A percentile compares a stretch with the other conserved stretches of the same genome.
Conservation (phyloP, 2,329 filamentous ascomycete species). For the Drechslerella coelobrocha region DNA sequence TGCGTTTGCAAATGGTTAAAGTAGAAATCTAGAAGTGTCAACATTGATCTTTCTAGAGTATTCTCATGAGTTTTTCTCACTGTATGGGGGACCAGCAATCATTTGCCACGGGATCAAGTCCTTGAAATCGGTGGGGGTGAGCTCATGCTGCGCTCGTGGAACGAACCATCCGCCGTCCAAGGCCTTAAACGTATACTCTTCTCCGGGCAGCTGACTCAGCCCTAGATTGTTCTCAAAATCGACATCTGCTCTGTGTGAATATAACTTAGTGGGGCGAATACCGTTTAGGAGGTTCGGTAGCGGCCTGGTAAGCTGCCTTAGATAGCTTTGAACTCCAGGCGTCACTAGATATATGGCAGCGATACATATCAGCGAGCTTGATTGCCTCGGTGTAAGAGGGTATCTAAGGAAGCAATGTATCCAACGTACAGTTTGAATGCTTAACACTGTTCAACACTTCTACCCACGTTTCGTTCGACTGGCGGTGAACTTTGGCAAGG, state of each 20-base stretch:
- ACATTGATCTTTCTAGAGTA: conserved; percentile 1
- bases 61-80: conserved; percentile 14
- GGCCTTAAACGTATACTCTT: conserved; percentile 29
- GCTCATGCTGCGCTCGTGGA: conserved; percentile 12
- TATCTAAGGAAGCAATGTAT: not conserved
- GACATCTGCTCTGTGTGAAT: conserved; percentile 57
- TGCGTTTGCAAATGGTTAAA: conserved; percentile 54
- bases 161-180: conserved; percentile 42
- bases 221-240: conserved; percentile 55
- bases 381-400: not conserved
- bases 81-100: conserved; percentile 26
- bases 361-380: not conserved
- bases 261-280: conserved; percentile 53
- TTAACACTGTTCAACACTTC: conserved; percentile 65
- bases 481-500: conserved; percentile 66
- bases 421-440: conserved; percentile 20
- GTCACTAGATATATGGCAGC: conserved; percentile 12
- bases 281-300: conserved; percentile 37
- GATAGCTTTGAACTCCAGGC: conserved; percentile 19
- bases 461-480: conserved; percentile 65
- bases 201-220: conserved; percentile 15
- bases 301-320: conserved; percentile 49
- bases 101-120: conserved; percentile 16
- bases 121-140: conserved; percentile 10
- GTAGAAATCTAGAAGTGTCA: conserved; percentile 17